A percentile compares a stretch with the other conserved stretches of the same genome.
Conservation (phyloP, 2,329 filamentous ascomycete species). For the Aspergillus candidus region DNA sequence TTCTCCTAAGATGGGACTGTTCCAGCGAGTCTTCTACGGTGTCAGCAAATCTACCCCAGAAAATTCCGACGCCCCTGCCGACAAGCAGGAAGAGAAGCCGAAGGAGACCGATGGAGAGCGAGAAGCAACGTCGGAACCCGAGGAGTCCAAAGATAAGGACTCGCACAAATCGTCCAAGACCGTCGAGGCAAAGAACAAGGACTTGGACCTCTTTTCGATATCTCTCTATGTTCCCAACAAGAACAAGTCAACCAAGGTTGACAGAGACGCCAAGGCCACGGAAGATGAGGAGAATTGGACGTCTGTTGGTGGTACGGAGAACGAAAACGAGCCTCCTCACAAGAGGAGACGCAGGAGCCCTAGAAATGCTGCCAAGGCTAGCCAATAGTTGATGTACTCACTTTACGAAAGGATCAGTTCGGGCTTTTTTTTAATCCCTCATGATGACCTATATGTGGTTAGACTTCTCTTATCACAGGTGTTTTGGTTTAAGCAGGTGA, state of each 20-base stretch:
- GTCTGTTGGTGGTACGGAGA: conserved; percentile 14
- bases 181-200: conserved; percentile 13
- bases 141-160: conserved; percentile 1
- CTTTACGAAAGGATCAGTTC: too few relatives aligned
- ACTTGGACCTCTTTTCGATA: conserved; percentile 25
- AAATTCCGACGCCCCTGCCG: background rate
- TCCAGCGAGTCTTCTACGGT: conserved; percentile 24
- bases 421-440: too few relatives aligned
- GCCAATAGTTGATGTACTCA: too few relatives aligned
- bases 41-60: conserved; percentile 11
- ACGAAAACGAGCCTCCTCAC: conserved; percentile 27
- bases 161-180: conserved; percentile 3
- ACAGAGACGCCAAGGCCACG: conserved; percentile 1
- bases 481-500: too few relatives aligned
- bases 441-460: too few relatives aligned
- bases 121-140: background rate
- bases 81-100: background rate
- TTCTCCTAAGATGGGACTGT: conserved; percentile 12
- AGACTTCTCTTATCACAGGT: too few relatives aligned
- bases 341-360: conserved; percentile 31
- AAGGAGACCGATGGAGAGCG: background rate
- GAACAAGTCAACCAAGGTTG: conserved; percentile 3
- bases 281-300: conserved; percentile 15
- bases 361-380: conserved; percentile 7
- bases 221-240: conserved; percentile 28